Percentiles rank a stretch among this genome's conserved stretches.
Conservation (phyloP, 345 rosid species). For the Populus deltoides region DNA sequence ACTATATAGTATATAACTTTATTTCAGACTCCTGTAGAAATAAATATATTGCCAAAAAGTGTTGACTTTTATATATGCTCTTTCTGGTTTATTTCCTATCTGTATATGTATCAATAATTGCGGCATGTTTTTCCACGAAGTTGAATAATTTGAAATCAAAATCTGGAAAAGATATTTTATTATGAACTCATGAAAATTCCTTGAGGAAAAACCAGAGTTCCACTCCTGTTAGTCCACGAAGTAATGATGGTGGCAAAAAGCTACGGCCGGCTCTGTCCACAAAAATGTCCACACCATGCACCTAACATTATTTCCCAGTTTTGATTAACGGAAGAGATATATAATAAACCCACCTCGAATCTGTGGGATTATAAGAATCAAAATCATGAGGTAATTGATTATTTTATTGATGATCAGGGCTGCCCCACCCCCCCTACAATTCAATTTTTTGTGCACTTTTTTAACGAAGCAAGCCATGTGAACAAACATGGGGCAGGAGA, state of each 20-base stretch:
- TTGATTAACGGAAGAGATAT: background rate
- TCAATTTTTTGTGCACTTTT: conserved; percentile 1
- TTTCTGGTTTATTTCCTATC: too few relatives aligned
- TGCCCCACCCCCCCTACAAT: background rate
- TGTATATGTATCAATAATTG: too few relatives aligned
- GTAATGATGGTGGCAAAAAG: background rate
- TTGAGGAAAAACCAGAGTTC: background rate
- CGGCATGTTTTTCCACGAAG: background rate
- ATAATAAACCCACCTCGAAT: background rate
- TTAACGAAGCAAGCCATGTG: conserved; percentile 10
- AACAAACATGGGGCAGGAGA: background rate
- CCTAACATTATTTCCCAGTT: background rate
- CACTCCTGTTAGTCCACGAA: background rate
- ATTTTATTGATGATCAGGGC: background rate
- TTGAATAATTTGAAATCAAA: background rate
- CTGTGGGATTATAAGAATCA: background rate
- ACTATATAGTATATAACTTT: too few relatives aligned
- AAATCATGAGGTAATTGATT: background rate
- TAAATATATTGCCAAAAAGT: too few relatives aligned
- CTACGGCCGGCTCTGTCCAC: background rate
- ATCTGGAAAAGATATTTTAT: background rate
- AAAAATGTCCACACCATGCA: background rate
- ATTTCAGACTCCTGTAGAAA: too few relatives aligned
- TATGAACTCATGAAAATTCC: background rate
- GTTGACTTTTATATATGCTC: too few relatives aligned